Evolutionary conservation across 352 stramenopile genomes (phyloP), one percentile per base, ranked within the genome.

Genomic region (Phytophthora foliorum): DNA sequence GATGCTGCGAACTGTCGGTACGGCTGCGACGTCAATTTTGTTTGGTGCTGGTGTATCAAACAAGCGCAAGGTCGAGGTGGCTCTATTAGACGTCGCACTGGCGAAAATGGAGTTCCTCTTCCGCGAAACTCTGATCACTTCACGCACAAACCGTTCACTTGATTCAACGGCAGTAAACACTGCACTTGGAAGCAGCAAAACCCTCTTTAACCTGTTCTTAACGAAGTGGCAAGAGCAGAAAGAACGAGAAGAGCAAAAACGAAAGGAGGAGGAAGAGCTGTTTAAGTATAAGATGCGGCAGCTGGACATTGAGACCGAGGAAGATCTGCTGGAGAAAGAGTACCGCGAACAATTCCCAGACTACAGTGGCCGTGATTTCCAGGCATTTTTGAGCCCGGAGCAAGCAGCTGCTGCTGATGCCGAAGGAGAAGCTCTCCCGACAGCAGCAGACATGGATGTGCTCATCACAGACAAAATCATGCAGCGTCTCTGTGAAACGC

Each of bases 281-380:
- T 94, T 95, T 64, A 94, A 94, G 66, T 97, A 95, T 75, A 95
- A 96, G 42, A 84, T 90, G 27, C 89, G 90, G 27, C 80, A 86
- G 9, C 49, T 94, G 4, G 88, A 97, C 19, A 81, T 97, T 31
- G 81, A 93, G 62, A 91, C 88, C 0, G 88, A 97, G 38, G 89
- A 97, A 46, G 75, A 95, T 25, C 57, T 97, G 2, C 58, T 94
- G 11, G 93, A 99, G 62, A 72, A 92, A 32, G 88, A 97, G 41
- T 98, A 94, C 60, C 77, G 86, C 6, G 77, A 97, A 19, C 91
- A 98, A 64, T 99, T 99, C 72, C 96, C 96, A 14, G 90, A 99
- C 75, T 98, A 98, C 69, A 86, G 72, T 31, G 65, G 51, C 5
- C 74, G 72, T 46, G 86, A 95, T 55, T 93, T 95, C 48, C 69